Conservation (phyloP, 805 yeast genomes). For the Grigorovia transvaalensis region DNA sequence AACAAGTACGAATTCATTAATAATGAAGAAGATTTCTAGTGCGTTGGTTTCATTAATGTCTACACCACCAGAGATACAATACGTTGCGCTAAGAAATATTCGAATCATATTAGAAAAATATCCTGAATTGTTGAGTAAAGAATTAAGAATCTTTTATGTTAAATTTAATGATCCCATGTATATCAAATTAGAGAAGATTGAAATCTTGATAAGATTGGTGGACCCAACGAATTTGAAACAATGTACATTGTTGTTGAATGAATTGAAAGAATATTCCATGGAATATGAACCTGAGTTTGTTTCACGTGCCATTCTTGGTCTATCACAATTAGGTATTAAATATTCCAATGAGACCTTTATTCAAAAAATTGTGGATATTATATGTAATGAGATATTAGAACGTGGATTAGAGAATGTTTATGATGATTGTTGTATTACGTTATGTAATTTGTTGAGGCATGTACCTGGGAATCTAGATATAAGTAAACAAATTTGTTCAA, state of each 20-base stretch:
- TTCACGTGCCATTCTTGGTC: constrained; percentile 48
- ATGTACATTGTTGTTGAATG: constrained; percentile 49
- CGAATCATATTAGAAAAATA: constrained; percentile 81
- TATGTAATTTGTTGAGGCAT: constrained; percentile 58
- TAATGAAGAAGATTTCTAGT: constrained; percentile 64
- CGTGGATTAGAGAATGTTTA: constrained; percentile 52
- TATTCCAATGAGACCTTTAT: constrained; percentile 35
- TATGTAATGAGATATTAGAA: constrained; percentile 43
- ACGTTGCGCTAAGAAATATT: constrained; percentile 83
- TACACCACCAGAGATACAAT: constrained; percentile 89
- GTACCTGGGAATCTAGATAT: constrained; percentile 36
- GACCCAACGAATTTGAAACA: constrained; percentile 39
- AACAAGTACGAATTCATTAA: constrained; percentile 13
- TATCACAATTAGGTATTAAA: constrained; percentile 65
- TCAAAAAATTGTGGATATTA: constrained; percentile 48
- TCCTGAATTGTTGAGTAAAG: constrained; percentile 68
- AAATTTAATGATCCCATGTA: constrained; percentile 79
- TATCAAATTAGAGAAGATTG: constrained; percentile 66
- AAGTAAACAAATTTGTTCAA: constrained; percentile 19
- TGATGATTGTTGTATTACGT: constrained; percentile 46
- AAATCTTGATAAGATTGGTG: constrained; percentile 60
- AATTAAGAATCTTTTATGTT: constrained; percentile 80
- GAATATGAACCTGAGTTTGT: constrained; percentile 79
- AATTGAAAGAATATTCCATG: constrained; percentile 70
- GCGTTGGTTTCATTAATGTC: constrained; percentile 83